Percentiles rank a stretch among this genome's conserved stretches.
Conservation (phyloP, 305 asterid species). For the Fraxinus sp. region DNA sequence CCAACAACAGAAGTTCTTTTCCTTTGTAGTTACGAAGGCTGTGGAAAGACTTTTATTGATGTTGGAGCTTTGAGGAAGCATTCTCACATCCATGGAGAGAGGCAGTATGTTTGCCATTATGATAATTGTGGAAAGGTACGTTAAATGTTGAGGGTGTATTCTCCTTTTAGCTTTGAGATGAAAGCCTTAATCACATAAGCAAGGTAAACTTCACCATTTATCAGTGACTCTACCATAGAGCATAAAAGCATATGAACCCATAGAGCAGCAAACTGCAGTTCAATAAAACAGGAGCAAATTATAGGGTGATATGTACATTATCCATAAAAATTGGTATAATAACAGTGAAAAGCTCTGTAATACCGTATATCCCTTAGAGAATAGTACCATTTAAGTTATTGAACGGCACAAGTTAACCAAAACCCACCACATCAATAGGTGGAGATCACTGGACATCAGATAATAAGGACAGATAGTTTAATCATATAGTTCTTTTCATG, state of each 20-base stretch:
- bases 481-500: neutral
- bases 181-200: neutral
- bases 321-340: neutral
- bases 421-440: neutral
- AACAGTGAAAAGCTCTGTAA: neutral
- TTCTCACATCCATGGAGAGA: constrained; percentile 97
- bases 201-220: neutral
- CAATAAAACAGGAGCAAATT: neutral
- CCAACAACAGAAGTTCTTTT: constrained; percentile 96
- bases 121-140: constrained; percentile 91
- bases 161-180: neutral
- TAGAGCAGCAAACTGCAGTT: constrained; percentile 1
- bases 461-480: neutral
- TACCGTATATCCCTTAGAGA: neutral
- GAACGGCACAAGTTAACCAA: neutral
- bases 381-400: neutral
- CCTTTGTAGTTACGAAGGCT: constrained; percentile 93
- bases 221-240: neutral
- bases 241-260: neutral
- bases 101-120: constrained; percentile 89
- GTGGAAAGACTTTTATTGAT: constrained; percentile 97
- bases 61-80: constrained; percentile 96
- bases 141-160: neutral
- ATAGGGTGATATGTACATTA: neutral
- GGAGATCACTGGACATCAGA: neutral